phyloP scores from a whole-genome alignment of 495 filamentous ascomycete species.

The Neurospora tetrasperma region DNA sequence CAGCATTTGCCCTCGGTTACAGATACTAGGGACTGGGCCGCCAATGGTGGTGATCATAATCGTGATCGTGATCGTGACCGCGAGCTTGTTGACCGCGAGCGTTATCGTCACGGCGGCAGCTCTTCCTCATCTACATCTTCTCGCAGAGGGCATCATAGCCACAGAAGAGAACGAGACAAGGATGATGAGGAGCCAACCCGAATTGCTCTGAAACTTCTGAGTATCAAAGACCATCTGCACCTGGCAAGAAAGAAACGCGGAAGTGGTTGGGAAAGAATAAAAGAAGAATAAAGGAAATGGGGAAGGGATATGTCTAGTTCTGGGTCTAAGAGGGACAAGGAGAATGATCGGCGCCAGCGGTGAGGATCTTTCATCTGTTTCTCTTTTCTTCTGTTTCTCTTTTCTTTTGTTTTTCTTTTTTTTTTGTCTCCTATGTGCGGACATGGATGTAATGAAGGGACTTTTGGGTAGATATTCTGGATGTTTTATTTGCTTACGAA shows the following conservation, averaged over 20 bases:
- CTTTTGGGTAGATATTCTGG: not conserved
- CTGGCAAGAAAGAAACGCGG: not conserved
- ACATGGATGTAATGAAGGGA: not conserved
- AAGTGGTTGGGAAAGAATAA: not conserved
- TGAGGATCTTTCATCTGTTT: not conserved
- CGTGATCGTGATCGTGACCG: not conserved
- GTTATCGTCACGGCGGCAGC: not conserved
- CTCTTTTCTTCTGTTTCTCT: not conserved
- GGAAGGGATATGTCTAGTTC: not conserved
- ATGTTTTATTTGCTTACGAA: no score
- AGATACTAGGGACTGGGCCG: not conserved
- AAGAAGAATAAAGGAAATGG: not conserved
- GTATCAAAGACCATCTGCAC: not conserved
- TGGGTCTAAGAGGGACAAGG: not conserved
- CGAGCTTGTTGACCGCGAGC: constrained; percentile 14
- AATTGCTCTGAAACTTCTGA: not conserved
- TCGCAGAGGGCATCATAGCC: constrained; percentile 51
- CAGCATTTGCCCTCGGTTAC: not conserved
- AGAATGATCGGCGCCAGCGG: not conserved
- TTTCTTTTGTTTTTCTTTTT: no score
- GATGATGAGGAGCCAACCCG: not conserved
- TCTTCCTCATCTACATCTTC: constrained; percentile 74
- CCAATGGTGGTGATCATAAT: not conserved
- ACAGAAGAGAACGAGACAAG: not conserved
- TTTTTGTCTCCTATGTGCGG: not conserved